A percentile compares a stretch with the other conserved stretches of the same genome.
These are phyloP conservation scores for Taphrina sp. DNA, from an alignment of 1,139 yeast genomes.

Conservation along the genomic window DNA sequence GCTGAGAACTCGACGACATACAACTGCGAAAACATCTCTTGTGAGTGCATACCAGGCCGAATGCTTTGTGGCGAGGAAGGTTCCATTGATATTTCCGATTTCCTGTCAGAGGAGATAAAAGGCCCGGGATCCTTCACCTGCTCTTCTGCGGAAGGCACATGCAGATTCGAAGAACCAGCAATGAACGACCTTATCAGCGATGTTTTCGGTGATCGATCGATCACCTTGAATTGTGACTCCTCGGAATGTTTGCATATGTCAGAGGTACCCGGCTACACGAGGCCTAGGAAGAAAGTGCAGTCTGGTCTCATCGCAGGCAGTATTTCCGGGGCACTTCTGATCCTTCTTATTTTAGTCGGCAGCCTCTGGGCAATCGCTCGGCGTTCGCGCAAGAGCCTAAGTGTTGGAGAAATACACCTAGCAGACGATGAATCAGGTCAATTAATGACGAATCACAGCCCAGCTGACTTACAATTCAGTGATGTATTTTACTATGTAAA, in stretches of 20 bases:
- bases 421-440: slow-evolving; percentile 46
- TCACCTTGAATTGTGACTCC: slow-evolving; percentile 72
- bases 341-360: slow-evolving; percentile 46
- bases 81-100: slow-evolving; percentile 90
- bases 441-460: slow-evolving; percentile 56
- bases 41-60: slow-evolving; percentile 85
- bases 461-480: slow-evolving; percentile 74
- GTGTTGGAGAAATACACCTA: slow-evolving; percentile 42
- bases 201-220: slow-evolving; percentile 89
- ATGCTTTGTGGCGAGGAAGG: slow-evolving; percentile 94
- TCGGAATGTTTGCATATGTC: slow-evolving; percentile 92
- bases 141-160: slow-evolving; percentile 58
- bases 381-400: slow-evolving; percentile 40
- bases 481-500: slow-evolving; percentile 63
- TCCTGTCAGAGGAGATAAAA: slow-evolving; percentile 77
- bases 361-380: slow-evolving; percentile 46
- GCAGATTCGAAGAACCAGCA: slow-evolving; percentile 88
- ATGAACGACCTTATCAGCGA: slow-evolving; percentile 88
- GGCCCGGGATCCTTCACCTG: slow-evolving; percentile 95
- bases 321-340: slow-evolving; percentile 51
- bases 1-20: slow-evolving; percentile 57
- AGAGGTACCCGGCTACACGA: slow-evolving; percentile 83
- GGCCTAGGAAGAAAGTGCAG: slow-evolving; percentile 59
- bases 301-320: slow-evolving; percentile 54
- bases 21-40: slow-evolving; percentile 69